A percentile compares a stretch with the other conserved stretches of the same genome.
Conservation (phyloP, 2,329 filamentous ascomycete genomes). For the Aspergillus brunneoviolaceus region DNA sequence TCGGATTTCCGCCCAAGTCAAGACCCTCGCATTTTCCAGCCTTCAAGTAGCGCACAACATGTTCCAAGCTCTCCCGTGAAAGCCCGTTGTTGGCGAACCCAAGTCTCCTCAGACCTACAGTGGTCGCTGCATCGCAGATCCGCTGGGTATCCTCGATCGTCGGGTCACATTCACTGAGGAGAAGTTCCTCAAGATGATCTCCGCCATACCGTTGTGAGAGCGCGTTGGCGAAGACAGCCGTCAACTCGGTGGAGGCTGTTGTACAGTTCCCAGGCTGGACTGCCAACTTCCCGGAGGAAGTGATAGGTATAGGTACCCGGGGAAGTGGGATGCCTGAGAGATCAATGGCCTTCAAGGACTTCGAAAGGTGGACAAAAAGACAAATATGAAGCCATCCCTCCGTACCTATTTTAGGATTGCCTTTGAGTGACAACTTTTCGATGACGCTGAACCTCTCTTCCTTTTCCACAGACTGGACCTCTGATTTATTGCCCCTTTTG, state of each 20-base stretch:
- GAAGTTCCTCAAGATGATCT: constrained; percentile 74
- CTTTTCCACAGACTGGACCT: constrained; percentile 29
- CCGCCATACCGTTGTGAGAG: constrained; percentile 76
- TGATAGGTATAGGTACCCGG: constrained; percentile 32
- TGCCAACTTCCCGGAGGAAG: constrained; percentile 20
- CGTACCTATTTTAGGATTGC: constrained; percentile 77
- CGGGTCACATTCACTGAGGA: constrained; percentile 76
- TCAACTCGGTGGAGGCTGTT: constrained; percentile 50
- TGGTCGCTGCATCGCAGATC: constrained; percentile 78
- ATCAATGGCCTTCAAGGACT: constrained; percentile 81
- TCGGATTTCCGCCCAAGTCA: constrained; percentile 83
- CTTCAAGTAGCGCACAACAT: constrained; percentile 74
- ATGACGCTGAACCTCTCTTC: constrained; percentile 63
- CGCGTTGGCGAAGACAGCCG: constrained; percentile 69
- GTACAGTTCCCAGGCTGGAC: constrained; percentile 18
- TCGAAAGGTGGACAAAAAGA: constrained; percentile 86
- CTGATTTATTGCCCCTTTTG: constrained; percentile 39
- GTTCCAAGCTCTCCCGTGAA: constrained; percentile 68
- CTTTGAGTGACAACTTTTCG: constrained; percentile 83
- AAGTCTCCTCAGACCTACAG: constrained; percentile 73
- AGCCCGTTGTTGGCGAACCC: constrained; percentile 82
- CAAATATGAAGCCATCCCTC: constrained; percentile 92
- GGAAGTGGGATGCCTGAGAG: constrained; percentile 83
- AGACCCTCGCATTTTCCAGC: constrained; percentile 80
- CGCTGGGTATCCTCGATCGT: constrained; percentile 68